Percentiles rank a stretch among this genome's conserved stretches.
phyloP scores from a whole-genome alignment of 805 yeast genomes.

The Saccharomycopsis guyanensis region DNA sequence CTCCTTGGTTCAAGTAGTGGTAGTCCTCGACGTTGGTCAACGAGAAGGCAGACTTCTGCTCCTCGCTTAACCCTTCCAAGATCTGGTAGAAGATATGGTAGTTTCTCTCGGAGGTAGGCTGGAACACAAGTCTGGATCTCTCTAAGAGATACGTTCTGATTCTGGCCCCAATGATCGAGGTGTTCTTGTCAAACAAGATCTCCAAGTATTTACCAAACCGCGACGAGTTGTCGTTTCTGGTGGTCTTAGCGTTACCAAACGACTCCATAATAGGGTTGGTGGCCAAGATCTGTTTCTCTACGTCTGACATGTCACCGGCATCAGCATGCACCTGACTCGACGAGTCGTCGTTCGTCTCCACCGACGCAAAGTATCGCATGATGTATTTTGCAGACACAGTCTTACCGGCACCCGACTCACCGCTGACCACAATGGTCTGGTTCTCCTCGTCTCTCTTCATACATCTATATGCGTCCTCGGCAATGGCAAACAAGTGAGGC shows the following conservation, averaged over 20 bases:
- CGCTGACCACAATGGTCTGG: slow-evolving; percentile 94
- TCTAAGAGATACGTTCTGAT: slow-evolving; percentile 89
- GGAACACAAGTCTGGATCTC: slow-evolving; percentile 90
- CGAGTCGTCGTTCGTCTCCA: slow-evolving; percentile 42
- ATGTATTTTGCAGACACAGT: slow-evolving; percentile 95
- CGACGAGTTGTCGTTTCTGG: slow-evolving; percentile 82
- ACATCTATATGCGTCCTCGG: slow-evolving; percentile 93
- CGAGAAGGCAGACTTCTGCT: slow-evolving; percentile 48
- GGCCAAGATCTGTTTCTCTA: slow-evolving; percentile 90
- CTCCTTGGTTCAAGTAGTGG: slow-evolving; percentile 86
- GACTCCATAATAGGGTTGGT: slow-evolving; percentile 89
- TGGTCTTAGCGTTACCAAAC: slow-evolving; percentile 89
- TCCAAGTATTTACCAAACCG: slow-evolving; percentile 92
- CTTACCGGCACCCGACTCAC: slow-evolving; percentile 98
- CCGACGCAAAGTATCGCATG: slow-evolving; percentile 96
- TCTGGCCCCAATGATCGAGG: slow-evolving; percentile 87
- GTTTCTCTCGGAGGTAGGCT: slow-evolving; percentile 84
- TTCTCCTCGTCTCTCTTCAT: slow-evolving; percentile 81
- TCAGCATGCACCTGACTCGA: slow-evolving; percentile 30
- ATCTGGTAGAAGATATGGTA: slow-evolving; percentile 92
- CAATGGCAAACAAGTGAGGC: slow-evolving; percentile 95
- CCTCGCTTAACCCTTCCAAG: slow-evolving; percentile 52
- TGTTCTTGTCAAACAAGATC: slow-evolving; percentile 68
- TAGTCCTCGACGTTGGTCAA: slow-evolving; percentile 62
- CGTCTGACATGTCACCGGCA: slow-evolving; percentile 68